These are phyloP conservation scores for Emmonsiellopsis sp. DNA, from an alignment of 2,329 filamentous ascomycete genomes.

Conservation along the genomic window DNA sequence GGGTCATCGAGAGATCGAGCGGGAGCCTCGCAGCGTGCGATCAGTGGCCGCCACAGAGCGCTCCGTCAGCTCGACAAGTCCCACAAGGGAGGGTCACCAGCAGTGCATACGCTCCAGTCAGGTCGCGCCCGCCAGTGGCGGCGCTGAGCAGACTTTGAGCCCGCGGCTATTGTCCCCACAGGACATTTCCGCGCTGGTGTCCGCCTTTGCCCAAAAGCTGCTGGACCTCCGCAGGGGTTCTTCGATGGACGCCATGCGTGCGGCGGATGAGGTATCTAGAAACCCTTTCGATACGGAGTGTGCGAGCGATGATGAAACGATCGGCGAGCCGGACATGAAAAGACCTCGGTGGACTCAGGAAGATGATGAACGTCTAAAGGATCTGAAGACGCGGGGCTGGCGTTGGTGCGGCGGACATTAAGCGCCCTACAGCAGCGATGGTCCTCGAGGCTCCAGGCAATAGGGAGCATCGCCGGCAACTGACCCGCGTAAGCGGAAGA, in stretches of 20 bases:
- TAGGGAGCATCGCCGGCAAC: background rate
- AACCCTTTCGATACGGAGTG: background rate
- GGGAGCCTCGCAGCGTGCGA: background rate
- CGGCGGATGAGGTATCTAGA: too few species aligned
- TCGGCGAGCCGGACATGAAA: background rate
- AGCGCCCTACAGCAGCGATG: background rate
- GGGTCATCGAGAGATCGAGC: background rate
- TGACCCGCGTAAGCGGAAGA: background rate
- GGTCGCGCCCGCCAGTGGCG: background rate
- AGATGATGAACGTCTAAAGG: conserved; percentile 1
- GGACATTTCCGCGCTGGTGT: background rate
- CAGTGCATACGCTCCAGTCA: background rate
- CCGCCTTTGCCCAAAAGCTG: background rate
- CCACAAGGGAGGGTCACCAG: too few species aligned
- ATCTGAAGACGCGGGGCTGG: conserved; percentile 1
- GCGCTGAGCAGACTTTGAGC: background rate
- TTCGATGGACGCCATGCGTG: background rate
- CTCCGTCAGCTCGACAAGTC: background rate
- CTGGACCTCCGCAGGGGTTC: background rate
- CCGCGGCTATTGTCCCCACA: background rate
- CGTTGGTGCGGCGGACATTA: background rate
- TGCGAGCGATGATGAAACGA: background rate
- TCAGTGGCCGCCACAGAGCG: background rate
- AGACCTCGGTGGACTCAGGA: background rate
- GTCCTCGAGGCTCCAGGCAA: background rate